These are phyloP conservation scores for Pseudozyma sp. DNA, from an alignment of 1,284 basidiomycete genomes.

Conservation along the genomic window DNA sequence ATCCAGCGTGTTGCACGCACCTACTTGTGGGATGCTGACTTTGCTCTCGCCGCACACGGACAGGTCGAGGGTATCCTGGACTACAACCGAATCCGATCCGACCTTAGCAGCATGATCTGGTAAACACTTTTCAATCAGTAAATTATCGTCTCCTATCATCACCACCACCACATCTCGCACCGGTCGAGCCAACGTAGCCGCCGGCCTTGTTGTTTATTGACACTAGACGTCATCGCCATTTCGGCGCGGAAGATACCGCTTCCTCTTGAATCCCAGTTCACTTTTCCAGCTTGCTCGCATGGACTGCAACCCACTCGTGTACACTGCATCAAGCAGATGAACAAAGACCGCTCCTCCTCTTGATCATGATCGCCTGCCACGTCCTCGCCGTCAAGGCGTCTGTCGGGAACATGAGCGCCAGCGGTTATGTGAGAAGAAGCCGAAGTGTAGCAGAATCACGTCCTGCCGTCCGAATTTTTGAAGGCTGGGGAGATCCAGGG, in stretches of 20 bases:
- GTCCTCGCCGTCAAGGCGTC: no score
- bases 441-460: no score
- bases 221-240: slow-evolving; percentile 34
- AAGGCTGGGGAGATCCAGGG: no score
- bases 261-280: slow-evolving; percentile 19
- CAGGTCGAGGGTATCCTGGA: slow-evolving; percentile 78
- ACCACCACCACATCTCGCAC: slow-evolving; percentile 1
- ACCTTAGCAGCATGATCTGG: slow-evolving; percentile 68
- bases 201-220: slow-evolving; percentile 8
- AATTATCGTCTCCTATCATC: background rate
- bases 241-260: slow-evolving; percentile 34
- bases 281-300: slow-evolving; percentile 18
- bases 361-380: no score
- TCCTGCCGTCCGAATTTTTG: no score
- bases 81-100: slow-evolving; percentile 70
- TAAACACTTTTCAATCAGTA: slow-evolving; percentile 39
- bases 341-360: no score
- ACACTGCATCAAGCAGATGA: no score
- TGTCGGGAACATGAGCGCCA: no score
- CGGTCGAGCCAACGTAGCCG: slow-evolving; percentile 2
- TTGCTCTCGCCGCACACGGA: slow-evolving; percentile 58
- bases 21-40: slow-evolving; percentile 95
- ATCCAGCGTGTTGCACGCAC: slow-evolving; percentile 94
- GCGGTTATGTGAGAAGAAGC: no score
- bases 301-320: background rate